phyloP scores from a whole-genome alignment of 805 yeast genomes.

The Wickerhamomyces chaumierensis region DNA sequence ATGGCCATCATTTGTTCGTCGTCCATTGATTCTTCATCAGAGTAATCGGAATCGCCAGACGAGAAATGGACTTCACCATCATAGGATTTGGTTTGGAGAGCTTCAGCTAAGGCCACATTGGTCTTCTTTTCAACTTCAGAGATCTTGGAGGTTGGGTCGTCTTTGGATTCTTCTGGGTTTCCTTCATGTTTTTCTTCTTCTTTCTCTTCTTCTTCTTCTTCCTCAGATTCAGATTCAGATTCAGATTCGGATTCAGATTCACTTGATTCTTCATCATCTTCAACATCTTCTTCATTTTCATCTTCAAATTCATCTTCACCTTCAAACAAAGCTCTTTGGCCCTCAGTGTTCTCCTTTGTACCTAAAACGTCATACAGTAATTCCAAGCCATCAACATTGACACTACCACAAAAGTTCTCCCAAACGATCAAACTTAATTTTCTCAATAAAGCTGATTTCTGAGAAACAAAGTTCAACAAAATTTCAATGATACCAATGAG shows the following conservation, averaged over 20 bases:
- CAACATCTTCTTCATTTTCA: conserved; percentile 33
- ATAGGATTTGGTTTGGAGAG: conserved; percentile 46
- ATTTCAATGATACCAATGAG: conserved; percentile 47
- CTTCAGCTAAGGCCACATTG: conserved; percentile 55
- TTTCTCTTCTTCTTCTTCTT: conserved; percentile 21
- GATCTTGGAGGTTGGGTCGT: conserved; percentile 18
- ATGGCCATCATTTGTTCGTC: conserved; percentile 95
- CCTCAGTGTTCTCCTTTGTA: conserved; percentile 71
- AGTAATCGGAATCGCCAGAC: conserved; percentile 38
- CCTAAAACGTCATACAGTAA: conserved; percentile 42
- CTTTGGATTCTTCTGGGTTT: conserved; percentile 22
- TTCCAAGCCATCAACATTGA: conserved; percentile 33
- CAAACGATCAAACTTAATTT: conserved; percentile 45
- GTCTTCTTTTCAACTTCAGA: conserved; percentile 42
- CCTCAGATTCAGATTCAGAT: conserved; percentile 22
- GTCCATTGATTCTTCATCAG: conserved; percentile 77
- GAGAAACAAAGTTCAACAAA: conserved; percentile 43
- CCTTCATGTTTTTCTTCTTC: conserved; percentile 26
- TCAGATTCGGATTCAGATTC: conserved; percentile 18
- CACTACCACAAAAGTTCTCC: conserved; percentile 40
- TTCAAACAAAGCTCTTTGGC: conserved; percentile 67
- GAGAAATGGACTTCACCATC: conserved; percentile 28
- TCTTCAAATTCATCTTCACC: conserved; percentile 40
- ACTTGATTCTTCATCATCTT: conserved; percentile 20
- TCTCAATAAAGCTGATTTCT: conserved; percentile 45